Percentiles rank a stretch among this genome's conserved stretches.
These are phyloP conservation scores for Nothomitra cinnamomea DNA, from an alignment of 2,329 filamentous ascomycete genomes.

Conservation along the genomic window DNA sequence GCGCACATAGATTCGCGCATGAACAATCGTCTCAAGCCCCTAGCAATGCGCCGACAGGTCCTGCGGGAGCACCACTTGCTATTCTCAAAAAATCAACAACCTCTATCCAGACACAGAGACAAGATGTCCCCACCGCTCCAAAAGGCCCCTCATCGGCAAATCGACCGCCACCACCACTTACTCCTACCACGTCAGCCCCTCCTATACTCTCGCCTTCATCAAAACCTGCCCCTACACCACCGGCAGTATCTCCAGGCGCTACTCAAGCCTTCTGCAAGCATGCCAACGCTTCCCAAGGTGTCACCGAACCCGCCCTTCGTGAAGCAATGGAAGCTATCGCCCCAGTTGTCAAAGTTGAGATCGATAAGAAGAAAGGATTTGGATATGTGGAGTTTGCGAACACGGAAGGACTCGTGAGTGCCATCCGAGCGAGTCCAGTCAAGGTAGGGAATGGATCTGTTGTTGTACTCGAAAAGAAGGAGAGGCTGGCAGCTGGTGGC, in stretches of 20 bases:
- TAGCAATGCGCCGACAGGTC: neutral
- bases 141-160: neutral
- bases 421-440: constrained; percentile 66
- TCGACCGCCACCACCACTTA: neutral
- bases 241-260: constrained; percentile 23
- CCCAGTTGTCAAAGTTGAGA: constrained; percentile 61
- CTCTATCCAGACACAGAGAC: neutral
- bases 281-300: constrained; percentile 76
- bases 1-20: neutral
- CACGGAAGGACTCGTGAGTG: constrained; percentile 53
- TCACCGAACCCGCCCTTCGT: constrained; percentile 66
- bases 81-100: neutral
- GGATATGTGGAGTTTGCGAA: constrained; percentile 82
- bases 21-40: neutral
- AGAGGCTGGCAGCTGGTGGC: constrained; percentile 23
- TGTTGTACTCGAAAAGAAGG: constrained; percentile 70
- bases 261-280: constrained; percentile 65
- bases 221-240: neutral
- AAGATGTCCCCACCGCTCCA: neutral
- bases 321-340: constrained; percentile 61
- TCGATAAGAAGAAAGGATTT: constrained; percentile 88
- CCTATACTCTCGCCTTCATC: neutral
- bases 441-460: constrained; percentile 72
- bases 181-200: neutral
- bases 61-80: neutral